Evolutionary conservation across 768 basidiomycete genomes (phyloP), one percentile per base, ranked within the genome.

Genomic region (Kwoniella dejecticola): DNA sequence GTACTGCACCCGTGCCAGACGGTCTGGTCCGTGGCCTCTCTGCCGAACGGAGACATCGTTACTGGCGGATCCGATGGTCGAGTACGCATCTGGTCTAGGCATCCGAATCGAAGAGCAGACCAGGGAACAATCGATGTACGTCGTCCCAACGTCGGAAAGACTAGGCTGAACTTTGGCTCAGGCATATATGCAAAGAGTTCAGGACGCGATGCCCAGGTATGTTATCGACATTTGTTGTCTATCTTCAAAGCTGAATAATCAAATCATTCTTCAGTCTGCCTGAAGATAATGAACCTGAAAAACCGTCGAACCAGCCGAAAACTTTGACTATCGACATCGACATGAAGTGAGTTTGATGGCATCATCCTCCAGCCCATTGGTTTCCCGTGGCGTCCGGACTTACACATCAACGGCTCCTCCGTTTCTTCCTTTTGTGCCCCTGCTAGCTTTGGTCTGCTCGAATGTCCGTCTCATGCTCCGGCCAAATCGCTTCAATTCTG

Each of bases 1-100:
- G 36, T 78, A 4, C 53, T 72, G 4, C 76, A 75, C 48, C 77
- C 77, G 0, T 75, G 76, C 26, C 76, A 77, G 40, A 71, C 70
- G 7, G 77, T 79, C 19, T 79, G 77, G 77, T 67, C 72, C 11
- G 70, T 71, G 10, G 57, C 64, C n/a, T 58, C 52, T 4, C 36
- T 79, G 4, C 68, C 72, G 3, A 73, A 77, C 38, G 72, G 74
- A 3, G 77, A 79, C 57, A 52, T 79, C 30, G 58, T 77, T 3
- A 72, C 77, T 0, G 77, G 71, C 10, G 72, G 76, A 24, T 72
- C 70, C 3, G 77, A 79, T 48, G 63, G 67, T 13, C 21, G 33
- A 2, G 63, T 71, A 1, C 47, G 77, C 21, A 52, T 75, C 15
- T 79, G 74, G 70, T 66, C 77, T 7, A 62, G 33, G 29, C 60